A percentile compares a stretch with the other conserved stretches of the same genome.
phyloP scores from a whole-genome alignment of 2,329 filamentous ascomycete species.

The Trichoderma hamatum region DNA sequence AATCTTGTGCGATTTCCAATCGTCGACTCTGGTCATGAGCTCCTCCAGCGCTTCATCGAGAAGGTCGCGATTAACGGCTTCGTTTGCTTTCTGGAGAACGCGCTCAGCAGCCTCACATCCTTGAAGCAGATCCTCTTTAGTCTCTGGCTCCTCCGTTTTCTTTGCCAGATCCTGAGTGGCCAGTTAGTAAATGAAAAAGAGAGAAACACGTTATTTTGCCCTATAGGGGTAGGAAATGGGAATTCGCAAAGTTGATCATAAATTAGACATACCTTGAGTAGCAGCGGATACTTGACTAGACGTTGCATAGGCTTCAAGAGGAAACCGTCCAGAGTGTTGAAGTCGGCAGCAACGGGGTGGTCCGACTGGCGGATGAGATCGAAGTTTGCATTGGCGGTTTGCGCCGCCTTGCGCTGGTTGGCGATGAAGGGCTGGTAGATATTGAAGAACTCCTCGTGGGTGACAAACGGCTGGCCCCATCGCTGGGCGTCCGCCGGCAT shows the following conservation, averaged over 20 bases:
- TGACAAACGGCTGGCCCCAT: conserved; percentile 90
- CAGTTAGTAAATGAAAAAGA: not conserved
- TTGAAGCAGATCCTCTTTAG: conserved; percentile 70
- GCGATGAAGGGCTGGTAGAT: conserved; percentile 98
- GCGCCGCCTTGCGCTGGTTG: conserved; percentile 89
- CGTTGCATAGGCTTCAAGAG: conserved; percentile 96
- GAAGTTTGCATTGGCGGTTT: conserved; percentile 81
- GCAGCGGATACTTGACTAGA: conserved; percentile 88
- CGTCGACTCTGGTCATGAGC: conserved; percentile 80
- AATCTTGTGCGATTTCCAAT: conserved; percentile 93
- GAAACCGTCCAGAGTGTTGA: conserved; percentile 87
- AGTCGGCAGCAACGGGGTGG: conserved; percentile 80
- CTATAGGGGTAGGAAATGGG: not conserved
- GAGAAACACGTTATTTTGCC: not conserved
- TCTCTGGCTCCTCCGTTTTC: conserved; percentile 74
- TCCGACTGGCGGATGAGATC: conserved; percentile 79
- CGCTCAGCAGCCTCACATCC: conserved; percentile 83
- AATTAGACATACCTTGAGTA: conserved; percentile 68
- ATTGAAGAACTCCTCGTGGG: conserved; percentile 83
- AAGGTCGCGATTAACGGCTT: conserved; percentile 86
- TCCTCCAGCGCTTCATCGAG: conserved; percentile 83
- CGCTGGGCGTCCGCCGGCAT: conserved; percentile 76
- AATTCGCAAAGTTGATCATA: not conserved
- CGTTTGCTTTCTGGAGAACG: conserved; percentile 83
- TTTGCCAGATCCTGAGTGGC: conserved; percentile 74